Evolutionary conservation across 495 filamentous ascomycete genomes (phyloP).

Genomic region (Penicillium daleae): DNA sequence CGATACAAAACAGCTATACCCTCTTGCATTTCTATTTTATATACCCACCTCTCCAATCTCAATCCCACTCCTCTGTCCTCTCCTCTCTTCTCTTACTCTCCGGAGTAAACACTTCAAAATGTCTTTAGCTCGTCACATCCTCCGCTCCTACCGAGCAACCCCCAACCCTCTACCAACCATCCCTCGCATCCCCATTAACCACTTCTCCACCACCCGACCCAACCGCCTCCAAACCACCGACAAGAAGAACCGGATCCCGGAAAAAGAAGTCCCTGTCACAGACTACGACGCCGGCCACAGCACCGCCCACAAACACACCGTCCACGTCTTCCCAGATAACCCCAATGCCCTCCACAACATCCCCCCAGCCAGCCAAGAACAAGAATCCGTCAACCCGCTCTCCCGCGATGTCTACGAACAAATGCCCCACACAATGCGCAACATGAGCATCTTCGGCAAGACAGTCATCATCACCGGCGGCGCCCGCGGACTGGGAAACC

Average conservation of each 20-base stretch:
- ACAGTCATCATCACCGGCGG: conserved; percentile 79
- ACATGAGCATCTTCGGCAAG: conserved; percentile 66
- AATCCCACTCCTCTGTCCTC: not conserved
- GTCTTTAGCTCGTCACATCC: conserved; percentile 3
- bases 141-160: conserved; percentile 6
- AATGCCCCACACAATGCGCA: conserved; percentile 9
- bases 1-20: not conserved
- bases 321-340: not conserved
- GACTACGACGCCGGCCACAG: conserved; percentile 10
- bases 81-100: not conserved
- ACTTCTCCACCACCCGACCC: conserved; percentile 4
- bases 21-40: no score
- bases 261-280: conserved; percentile 10
- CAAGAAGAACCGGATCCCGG: conserved; percentile 10
- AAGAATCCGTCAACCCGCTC: conserved; percentile 7
- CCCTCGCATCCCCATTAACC: conserved; percentile 1
- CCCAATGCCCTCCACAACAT: not conserved
- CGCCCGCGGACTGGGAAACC: conserved; percentile 73
- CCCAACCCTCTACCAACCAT: not conserved
- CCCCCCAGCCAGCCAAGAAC: not conserved
- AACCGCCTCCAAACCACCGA: conserved; percentile 10
- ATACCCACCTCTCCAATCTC: not conserved
- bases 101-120: not conserved
- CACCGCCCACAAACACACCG: conserved; percentile 6
- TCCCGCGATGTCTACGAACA: conserved; percentile 8